Base-by-base conservation (phyloP, 192 early-diverging fungal genomes). In the Gryganskiella cystojenkinii region DNA sequence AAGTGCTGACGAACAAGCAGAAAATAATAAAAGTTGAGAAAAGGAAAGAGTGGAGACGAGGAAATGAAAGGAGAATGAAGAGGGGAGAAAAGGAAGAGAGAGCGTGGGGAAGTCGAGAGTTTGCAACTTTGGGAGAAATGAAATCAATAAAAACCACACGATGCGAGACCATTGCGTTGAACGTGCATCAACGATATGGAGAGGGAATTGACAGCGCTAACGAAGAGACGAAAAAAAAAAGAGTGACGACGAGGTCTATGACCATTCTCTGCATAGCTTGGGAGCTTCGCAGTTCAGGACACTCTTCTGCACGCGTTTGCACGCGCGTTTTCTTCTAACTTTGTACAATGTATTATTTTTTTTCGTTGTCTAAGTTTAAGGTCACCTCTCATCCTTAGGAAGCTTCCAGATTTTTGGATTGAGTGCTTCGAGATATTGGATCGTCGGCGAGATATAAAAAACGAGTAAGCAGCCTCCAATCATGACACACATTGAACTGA, bases 401-500 rank as follows among this genome's bases (percentile, higher is more conserved):
- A 78, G 44, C 31, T 69, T 78, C 73, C 73, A 78, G 20, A 64
- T 8, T 45, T 78, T 78, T 33, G 73, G 73, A 19, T 69, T 78
- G 28, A 78, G 57, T 8, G 73, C 61, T 71, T 82, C 75, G 4
- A 82, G 58, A 10, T 54, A 62, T 31, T 62, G 69, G 30, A 92
- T 86, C 0, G 85, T 82, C 5, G 91, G 93, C 9, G 81, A 82
- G 31, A 94, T 87, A 51, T 88, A 93, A 0, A 50, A 17, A 19
- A 90, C 53, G 24, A 91, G 86, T 56, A 92, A 31, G 5, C 79
- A 33, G 17, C 85, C 46, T 7, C 95, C 92, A 47, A 94, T 30
- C 10, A 91, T 31, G 0, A 94, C 82, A 61, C 93, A 95, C 3
- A 84, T 66, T 0, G 86, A 76, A 20, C 90, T 89, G 28, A 95